These are phyloP conservation scores for Ceratobasidium sp. DNA, from an alignment of 1,284 basidiomycete species.

Conservation along the genomic window DNA sequence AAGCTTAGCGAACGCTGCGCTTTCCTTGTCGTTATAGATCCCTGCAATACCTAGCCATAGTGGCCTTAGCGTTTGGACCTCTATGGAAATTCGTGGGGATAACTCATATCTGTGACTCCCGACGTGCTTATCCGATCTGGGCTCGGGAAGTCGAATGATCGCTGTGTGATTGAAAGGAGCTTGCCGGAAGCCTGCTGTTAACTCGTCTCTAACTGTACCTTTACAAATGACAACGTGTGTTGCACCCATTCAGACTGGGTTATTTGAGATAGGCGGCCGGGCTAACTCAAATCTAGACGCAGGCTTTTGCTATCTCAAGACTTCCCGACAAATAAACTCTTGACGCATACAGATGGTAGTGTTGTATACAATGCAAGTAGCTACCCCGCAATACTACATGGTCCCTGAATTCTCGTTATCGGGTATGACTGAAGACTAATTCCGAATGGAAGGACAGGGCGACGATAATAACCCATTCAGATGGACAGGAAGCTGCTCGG, in stretches of 20 bases:
- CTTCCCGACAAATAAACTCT: constrained; percentile 7
- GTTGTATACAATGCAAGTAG: constrained; percentile 7
- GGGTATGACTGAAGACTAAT: neutral
- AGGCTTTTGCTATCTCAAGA: constrained; percentile 15
- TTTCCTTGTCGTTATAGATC: too few relatives aligned
- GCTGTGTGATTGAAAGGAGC: neutral
- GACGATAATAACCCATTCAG: neutral
- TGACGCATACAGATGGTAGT: constrained; percentile 13
- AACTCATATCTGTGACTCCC: neutral
- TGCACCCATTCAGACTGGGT: too few relatives aligned
- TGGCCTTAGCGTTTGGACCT: too few relatives aligned
- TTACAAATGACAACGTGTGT: constrained; percentile 23
- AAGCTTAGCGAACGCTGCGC: too few relatives aligned
- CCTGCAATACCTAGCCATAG: too few relatives aligned
- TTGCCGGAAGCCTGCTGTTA: too few relatives aligned
- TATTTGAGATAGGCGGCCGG: neutral
- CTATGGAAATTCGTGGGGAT: neutral
- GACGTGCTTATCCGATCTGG: neutral
- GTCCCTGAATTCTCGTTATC: neutral
- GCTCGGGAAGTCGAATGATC: neutral
- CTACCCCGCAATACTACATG: too few relatives aligned
- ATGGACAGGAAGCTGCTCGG: neutral
- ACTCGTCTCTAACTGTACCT: too few relatives aligned
- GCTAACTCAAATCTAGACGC: neutral
- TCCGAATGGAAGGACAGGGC: constrained; percentile 4